Base-by-base conservation (phyloP, 805 yeast species). In the Candida germanica region DNA sequence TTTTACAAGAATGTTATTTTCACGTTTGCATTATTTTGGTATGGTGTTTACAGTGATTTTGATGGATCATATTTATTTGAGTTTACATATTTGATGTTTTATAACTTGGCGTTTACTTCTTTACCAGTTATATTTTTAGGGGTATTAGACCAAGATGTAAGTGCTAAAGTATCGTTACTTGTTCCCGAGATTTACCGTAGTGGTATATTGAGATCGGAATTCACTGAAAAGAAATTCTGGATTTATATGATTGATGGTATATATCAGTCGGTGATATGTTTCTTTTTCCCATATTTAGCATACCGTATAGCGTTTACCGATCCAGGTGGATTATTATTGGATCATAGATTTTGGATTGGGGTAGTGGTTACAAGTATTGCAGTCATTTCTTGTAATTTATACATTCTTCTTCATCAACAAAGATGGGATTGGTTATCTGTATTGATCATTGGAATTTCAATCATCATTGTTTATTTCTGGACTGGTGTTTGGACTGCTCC, bases 11-110 rank as follows among this genome's bases (percentile, higher is more conserved):
- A 85, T 55, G 85, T 82, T 36, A 77, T 80, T 43, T 85, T 83
- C 66, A 76, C 87, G 0, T 55, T 83, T 47, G 78, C 93, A 0
- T 65, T 81, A 44, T 84, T 83, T 56, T 85, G 93, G 91, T 85
- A 75, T 54, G 89, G 91, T 53, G 72, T 83, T 39, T 83, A 69
- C 64, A 73, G 70, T 53, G 66, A 83, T 54, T 85, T 80, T 54
- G 94, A 85, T 62, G 95, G 95, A 17, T 67, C 89, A 1, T 85
- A 85, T 49, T 63, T 85, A 44, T 81, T 76, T 50, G 93, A 85
- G 67, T 85, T 73, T 62, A 85, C 94, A 15, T 83, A 75, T 51
- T 64, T 84, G 66, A 83, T 79, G 82, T 83, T 85, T 55, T 85
- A 83, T 61, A 84, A 80, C 53, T 73, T 85, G 73, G 91, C 89